A percentile compares a stretch with the other conserved stretches of the same genome.
These are phyloP conservation scores for Apocynum venetum DNA, from an alignment of 257 asterid species.

Conservation along the genomic window DNA sequence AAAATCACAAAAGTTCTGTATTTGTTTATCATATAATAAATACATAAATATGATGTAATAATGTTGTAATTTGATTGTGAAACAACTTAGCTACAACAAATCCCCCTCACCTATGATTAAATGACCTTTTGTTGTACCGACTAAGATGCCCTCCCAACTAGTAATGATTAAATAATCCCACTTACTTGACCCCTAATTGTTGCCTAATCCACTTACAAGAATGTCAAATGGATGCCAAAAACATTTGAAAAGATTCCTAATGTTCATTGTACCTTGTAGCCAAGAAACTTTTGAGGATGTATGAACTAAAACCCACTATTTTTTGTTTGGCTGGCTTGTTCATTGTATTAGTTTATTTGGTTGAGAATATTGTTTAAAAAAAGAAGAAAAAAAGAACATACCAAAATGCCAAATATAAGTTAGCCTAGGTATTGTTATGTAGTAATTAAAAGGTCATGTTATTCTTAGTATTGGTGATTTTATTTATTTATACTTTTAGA, in stretches of 20 bases:
- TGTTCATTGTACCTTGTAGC: neutral
- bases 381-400: no score
- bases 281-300: neutral
- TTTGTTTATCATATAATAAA: no score
- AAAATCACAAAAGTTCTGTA: no score
- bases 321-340: neutral
- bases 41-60: no score
- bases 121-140: constrained; percentile 5
- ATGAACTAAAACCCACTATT: neutral
- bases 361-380: neutral
- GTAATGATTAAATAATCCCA: neutral
- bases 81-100: neutral
- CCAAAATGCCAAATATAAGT: no score
- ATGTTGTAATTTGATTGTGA: neutral
- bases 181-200: neutral
- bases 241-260: neutral
- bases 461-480: no score
- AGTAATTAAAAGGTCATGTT: no score
- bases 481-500: no score
- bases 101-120: neutral
- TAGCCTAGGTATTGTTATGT: no score
- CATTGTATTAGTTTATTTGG: neutral
- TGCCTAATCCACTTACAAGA: constrained; percentile 1
- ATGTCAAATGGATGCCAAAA: neutral
- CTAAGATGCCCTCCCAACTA: constrained; percentile 13